Conservation (phyloP, 108 stramenopile genomes). For the Skeletonema costatum region DNA sequence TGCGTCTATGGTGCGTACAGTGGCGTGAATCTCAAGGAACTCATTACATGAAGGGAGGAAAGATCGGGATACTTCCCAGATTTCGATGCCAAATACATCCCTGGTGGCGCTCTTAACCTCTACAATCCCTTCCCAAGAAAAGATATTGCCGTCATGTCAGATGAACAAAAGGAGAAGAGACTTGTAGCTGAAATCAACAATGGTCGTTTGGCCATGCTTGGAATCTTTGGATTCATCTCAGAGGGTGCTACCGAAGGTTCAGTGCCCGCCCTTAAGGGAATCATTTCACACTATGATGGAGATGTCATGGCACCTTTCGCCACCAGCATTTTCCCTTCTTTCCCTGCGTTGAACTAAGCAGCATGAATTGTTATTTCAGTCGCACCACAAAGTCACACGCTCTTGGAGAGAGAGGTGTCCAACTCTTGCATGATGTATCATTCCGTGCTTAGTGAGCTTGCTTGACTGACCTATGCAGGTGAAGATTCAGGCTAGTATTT, state of each 20-base stretch:
- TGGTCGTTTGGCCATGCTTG: conserved; percentile 56
- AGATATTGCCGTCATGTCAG: conserved; percentile 23
- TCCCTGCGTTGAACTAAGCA: background rate
- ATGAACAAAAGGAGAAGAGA: conserved; percentile 38
- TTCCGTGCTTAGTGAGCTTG: background rate
- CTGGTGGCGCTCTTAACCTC: conserved; percentile 53
- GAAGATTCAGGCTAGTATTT: background rate
- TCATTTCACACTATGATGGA: conserved; percentile 39
- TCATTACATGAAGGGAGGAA: conserved; percentile 66
- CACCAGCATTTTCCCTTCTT: conserved; percentile 12
- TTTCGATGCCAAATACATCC: conserved; percentile 47
- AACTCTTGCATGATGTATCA: no score
- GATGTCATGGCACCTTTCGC: conserved; percentile 52
- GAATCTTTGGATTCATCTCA: conserved; percentile 47
- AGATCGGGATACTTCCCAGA: conserved; percentile 57
- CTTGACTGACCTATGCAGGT: background rate
- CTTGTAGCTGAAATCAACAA: conserved; percentile 61
- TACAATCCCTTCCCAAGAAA: conserved; percentile 53
- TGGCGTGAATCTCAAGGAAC: conserved; percentile 46
- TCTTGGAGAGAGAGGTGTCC: no score
- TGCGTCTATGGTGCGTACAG: background rate
- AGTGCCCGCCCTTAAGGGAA: conserved; percentile 42
- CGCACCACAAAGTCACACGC: no score
- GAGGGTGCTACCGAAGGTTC: conserved; percentile 35
- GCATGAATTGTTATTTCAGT: no score